Evolutionary conservation across 202 grass and related monocot genomes (phyloP).

Genomic region (Zoysia matrella): DNA sequence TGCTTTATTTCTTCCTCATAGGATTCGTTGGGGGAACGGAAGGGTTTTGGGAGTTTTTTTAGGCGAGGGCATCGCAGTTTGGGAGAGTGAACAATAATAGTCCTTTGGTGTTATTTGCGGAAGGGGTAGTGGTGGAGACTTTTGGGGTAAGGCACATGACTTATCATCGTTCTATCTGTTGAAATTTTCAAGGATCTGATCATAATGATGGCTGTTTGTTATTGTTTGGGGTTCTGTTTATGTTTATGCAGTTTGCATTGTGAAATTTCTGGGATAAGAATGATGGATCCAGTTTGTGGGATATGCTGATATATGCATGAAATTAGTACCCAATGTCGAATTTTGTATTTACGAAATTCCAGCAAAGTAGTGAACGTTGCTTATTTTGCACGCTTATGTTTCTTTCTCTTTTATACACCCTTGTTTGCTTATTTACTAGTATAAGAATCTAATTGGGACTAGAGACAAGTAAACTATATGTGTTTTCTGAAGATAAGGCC

Average conservation of each 20-base stretch:
- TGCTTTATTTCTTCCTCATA: neutral
- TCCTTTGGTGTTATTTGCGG: neutral
- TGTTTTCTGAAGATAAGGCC: conserved; percentile 23
- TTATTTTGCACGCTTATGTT: neutral
- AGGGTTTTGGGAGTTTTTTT: conserved; percentile 24
- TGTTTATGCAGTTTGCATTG: conserved; percentile 20
- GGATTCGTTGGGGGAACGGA: neutral
- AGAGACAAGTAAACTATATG: neutral
- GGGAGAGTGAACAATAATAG: conserved; percentile 12
- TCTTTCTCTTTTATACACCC: neutral
- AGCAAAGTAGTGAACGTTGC: neutral
- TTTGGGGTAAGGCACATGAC: neutral
- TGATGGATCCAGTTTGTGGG: conserved; percentile 9
- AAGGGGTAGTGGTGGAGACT: neutral
- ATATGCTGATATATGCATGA: neutral
- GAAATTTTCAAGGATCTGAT: neutral
- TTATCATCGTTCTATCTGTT: conserved; percentile 9
- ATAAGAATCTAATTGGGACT: neutral
- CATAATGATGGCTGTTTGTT: neutral
- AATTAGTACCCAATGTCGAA: neutral
- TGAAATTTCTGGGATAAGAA: neutral
- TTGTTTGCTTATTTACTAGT: conserved; percentile 22
- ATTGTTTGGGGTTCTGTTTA: neutral
- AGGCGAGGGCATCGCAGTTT: neutral
- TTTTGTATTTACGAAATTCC: neutral